These are phyloP conservation scores for Kuraishia floccosa DNA, from an alignment of 805 yeast species.

Conservation along the genomic window DNA sequence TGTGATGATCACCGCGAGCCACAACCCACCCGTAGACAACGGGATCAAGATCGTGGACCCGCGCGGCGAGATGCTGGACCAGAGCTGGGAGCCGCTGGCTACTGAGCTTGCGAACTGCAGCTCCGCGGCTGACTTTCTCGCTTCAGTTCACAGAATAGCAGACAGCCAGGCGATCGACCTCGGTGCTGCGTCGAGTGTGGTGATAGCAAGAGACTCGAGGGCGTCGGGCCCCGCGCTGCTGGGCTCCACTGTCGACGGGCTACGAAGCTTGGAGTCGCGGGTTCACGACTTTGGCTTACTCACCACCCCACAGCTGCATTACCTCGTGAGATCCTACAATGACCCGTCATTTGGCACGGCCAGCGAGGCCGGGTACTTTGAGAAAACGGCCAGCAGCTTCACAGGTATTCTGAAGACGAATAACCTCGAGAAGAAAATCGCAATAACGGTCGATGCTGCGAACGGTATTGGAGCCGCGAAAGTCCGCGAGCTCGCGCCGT, in stretches of 20 bases:
- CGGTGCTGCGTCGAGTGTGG: slow-evolving; percentile 18
- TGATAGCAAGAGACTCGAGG: slow-evolving; percentile 83
- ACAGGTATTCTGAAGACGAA: slow-evolving; percentile 24
- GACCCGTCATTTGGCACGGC: slow-evolving; percentile 51
- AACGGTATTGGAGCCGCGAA: slow-evolving; percentile 96
- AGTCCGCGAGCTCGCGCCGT: slow-evolving; percentile 27
- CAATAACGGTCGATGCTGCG: slow-evolving; percentile 76
- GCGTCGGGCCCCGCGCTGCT: slow-evolving; percentile 66
- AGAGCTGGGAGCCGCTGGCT: slow-evolving; percentile 76
- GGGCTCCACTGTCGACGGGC: slow-evolving; percentile 49
- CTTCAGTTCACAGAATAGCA: slow-evolving; percentile 25
- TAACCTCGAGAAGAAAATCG: slow-evolving; percentile 15
- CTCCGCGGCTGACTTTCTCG: slow-evolving; percentile 30
- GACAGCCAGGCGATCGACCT: slow-evolving; percentile 33
- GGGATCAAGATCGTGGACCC: slow-evolving; percentile 96
- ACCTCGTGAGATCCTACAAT: slow-evolving; percentile 64
- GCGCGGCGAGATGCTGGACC: slow-evolving; percentile 77
- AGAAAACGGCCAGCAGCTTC: slow-evolving; percentile 47
- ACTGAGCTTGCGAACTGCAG: slow-evolving; percentile 68
- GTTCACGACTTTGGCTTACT: slow-evolving; percentile 52
- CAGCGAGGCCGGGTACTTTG: slow-evolving; percentile 58
- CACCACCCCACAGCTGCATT: slow-evolving; percentile 94
- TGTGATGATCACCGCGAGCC: slow-evolving; percentile 95
- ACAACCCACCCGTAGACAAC: slow-evolving; percentile 85
- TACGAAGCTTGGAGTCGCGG: slow-evolving; percentile 32